These are phyloP conservation scores for Azolla pinnata DNA, from an alignment of 75 land plant genomes.

Conservation along the genomic window DNA sequence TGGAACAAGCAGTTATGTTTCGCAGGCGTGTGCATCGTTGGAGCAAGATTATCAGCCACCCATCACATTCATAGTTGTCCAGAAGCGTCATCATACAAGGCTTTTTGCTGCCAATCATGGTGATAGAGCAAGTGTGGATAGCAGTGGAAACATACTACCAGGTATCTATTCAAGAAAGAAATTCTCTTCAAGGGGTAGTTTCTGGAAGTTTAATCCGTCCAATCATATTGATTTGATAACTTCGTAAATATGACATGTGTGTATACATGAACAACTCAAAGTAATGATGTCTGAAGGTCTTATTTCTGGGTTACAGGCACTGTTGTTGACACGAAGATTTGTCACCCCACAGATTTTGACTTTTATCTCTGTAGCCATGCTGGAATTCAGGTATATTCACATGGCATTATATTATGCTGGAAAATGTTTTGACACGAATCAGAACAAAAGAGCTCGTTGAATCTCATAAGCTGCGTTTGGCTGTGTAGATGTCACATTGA, in stretches of 20 bases:
- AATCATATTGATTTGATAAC: not conserved
- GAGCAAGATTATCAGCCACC: conserved; percentile 48
- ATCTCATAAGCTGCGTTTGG: no score
- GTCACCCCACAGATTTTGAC: conserved; percentile 73
- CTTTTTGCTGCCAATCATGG: conserved; percentile 43
- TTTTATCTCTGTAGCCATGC: conserved; percentile 72
- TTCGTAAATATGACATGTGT: no score
- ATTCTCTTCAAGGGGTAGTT: not conserved
- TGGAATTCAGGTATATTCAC: conserved; percentile 71
- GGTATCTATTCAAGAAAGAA: conserved; percentile 17
- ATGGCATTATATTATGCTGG: no score
- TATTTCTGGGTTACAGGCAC: conserved; percentile 40
- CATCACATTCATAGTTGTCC: conserved; percentile 68
- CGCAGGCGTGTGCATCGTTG: conserved; percentile 55
- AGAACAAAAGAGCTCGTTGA: no score
- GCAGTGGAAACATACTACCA: conserved; percentile 65
- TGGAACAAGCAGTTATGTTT: no score
- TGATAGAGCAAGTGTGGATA: conserved; percentile 26
- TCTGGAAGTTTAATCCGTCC: not conserved
- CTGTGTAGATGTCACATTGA: no score
- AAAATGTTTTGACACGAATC: no score
- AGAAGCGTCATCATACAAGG: conserved; percentile 67
- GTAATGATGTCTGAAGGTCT: no score
- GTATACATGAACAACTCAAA: no score
- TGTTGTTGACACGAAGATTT: conserved; percentile 58